phyloP scores from a whole-genome alignment of 176 grass and related monocot genomes.

The Raddia guianensis region DNA sequence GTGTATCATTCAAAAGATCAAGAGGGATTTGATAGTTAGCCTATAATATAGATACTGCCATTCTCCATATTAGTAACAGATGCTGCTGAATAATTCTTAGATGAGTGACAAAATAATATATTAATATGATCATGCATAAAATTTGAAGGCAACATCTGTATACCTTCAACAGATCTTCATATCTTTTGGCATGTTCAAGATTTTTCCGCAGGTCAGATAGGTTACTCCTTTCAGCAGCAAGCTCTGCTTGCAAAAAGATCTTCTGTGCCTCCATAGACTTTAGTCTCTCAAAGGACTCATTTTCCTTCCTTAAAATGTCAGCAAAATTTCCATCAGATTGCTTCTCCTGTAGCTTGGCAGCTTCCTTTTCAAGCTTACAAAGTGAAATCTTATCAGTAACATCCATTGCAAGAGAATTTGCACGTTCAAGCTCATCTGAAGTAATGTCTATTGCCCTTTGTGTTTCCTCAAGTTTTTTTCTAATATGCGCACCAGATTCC shows the following conservation, averaged over 20 bases:
- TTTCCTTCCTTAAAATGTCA: slow-evolving; percentile 38
- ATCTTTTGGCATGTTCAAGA: slow-evolving; percentile 34
- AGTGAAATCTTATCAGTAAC: slow-evolving; percentile 29
- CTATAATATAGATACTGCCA: neutral
- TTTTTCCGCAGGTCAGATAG: slow-evolving; percentile 34
- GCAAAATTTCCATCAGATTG: slow-evolving; percentile 29
- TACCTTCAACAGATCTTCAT: slow-evolving; percentile 22
- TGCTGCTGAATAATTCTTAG: neutral
- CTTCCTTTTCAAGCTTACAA: slow-evolving; percentile 34
- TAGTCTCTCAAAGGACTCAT: slow-evolving; percentile 1
- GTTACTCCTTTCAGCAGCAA: slow-evolving; percentile 44
- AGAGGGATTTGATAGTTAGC: neutral
- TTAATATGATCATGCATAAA: neutral
- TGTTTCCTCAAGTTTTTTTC: slow-evolving; percentile 45
- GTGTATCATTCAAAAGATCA: neutral
- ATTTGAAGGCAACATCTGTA: slow-evolving; percentile 20
- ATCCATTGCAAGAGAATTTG: slow-evolving; percentile 33
- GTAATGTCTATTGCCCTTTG: slow-evolving; percentile 37
- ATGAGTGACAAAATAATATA: slow-evolving; percentile 1
- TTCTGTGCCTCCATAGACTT: slow-evolving; percentile 45
- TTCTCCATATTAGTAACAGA: neutral
- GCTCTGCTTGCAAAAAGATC: slow-evolving; percentile 39
- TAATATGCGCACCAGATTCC: slow-evolving; percentile 31
- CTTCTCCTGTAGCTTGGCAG: slow-evolving; percentile 31
- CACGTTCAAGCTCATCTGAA: slow-evolving; percentile 35